Evolutionary conservation across 108 stramenopile species (phyloP).

Genomic region (Pseudonitzschia delicatissima): DNA sequence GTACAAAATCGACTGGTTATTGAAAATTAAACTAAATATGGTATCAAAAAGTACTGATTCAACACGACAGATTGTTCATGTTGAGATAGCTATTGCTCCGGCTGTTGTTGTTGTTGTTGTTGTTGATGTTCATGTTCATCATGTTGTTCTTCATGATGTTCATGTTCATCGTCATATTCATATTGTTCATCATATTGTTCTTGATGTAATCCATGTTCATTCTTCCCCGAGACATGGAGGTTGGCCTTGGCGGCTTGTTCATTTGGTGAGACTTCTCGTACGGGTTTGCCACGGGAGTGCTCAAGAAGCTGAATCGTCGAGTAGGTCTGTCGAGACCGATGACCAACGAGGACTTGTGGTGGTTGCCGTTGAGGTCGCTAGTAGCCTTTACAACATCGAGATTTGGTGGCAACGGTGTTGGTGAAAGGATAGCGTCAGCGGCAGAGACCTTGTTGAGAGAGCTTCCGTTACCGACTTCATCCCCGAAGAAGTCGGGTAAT

Average conservation of each 20-base stretch:
- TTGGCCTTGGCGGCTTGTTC: neutral
- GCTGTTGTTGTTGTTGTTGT: neutral
- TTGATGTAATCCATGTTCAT: neutral
- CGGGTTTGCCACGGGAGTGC: conserved; percentile 1
- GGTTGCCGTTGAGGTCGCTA: neutral
- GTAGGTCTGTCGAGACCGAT: conserved; percentile 2
- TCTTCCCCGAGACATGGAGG: neutral
- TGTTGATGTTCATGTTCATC: neutral
- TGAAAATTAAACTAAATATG: no score
- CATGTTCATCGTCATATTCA: neutral
- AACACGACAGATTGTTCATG: neutral
- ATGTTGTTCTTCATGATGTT: neutral
- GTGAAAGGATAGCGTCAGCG: neutral
- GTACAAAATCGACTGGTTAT: no score
- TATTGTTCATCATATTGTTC: neutral
- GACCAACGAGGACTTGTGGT: neutral
- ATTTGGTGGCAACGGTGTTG: neutral
- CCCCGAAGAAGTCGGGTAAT: neutral
- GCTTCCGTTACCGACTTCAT: neutral
- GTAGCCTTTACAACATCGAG: neutral
- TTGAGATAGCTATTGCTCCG: no score
- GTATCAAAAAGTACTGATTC: no score
- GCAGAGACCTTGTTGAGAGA: neutral
- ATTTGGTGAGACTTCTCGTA: neutral
- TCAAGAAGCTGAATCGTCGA: conserved; percentile 8